These are phyloP conservation scores for Pelargonium nanum DNA, from an alignment of 345 rosid species.

Conservation along the genomic window DNA sequence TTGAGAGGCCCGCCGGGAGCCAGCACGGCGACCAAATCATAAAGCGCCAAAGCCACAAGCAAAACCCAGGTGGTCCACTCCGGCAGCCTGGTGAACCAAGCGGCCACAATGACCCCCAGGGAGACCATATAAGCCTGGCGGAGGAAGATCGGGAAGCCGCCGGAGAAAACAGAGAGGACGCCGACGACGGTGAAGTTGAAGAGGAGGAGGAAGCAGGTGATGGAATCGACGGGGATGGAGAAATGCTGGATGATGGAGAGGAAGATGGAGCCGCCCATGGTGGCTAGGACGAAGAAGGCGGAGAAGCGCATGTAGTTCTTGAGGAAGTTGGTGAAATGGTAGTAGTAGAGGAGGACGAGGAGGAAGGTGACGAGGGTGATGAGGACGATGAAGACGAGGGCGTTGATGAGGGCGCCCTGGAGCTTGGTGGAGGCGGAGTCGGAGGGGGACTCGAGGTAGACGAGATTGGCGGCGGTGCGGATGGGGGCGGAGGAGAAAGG, in stretches of 20 bases:
- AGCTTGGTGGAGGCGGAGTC: conserved; percentile 70
- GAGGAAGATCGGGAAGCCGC: conserved; percentile 62
- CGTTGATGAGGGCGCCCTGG: conserved; percentile 79
- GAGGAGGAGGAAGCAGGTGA: conserved; percentile 57
- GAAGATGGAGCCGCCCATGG: conserved; percentile 89
- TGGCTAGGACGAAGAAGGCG: conserved; percentile 62
- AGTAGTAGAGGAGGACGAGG: conserved; percentile 80
- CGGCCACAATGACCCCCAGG: conserved; percentile 77
- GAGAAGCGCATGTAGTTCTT: conserved; percentile 97
- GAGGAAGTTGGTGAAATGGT: conserved; percentile 77
- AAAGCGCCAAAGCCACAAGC: conserved; percentile 77
- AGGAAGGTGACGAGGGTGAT: conserved; percentile 73
- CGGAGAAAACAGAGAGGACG: conserved; percentile 64
- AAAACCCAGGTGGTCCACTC: conserved; percentile 96
- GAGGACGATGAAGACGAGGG: conserved; percentile 70
- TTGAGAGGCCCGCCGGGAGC: conserved; percentile 98
- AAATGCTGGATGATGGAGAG: conserved; percentile 70
- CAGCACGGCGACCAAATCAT: conserved; percentile 87
- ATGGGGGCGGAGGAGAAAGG: conserved; percentile 45
- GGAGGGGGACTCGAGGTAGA: conserved; percentile 74
- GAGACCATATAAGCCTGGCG: conserved; percentile 87
- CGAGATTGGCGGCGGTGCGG: conserved; percentile 92
- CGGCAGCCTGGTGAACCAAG: conserved; percentile 89
- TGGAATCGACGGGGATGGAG: conserved; percentile 71
- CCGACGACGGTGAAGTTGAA: conserved; percentile 86